Percentiles rank a stretch among this genome's conserved stretches.
Conservation (phyloP, 164 flowering plant genomes). For the Liriodendron chinense region DNA sequence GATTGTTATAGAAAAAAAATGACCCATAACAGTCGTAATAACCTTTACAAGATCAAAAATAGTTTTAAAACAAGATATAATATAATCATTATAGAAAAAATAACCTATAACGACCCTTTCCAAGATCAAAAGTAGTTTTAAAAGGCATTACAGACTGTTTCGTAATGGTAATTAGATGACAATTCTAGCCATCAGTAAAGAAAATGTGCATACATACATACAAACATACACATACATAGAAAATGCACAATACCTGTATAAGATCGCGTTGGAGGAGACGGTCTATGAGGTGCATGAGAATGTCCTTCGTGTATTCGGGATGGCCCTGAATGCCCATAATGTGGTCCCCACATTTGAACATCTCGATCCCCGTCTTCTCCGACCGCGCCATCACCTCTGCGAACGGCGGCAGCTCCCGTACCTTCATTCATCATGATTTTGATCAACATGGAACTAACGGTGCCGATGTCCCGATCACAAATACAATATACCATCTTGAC, state of each 20-base stretch:
- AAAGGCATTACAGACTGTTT: no score
- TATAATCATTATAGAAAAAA: no score
- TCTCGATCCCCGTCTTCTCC: conserved; percentile 66
- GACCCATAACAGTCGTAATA: no score
- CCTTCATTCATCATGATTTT: conserved; percentile 22
- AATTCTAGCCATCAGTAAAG: no score
- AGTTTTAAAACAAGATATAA: no score
- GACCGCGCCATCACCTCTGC: conserved; percentile 83
- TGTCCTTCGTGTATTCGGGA: conserved; percentile 86
- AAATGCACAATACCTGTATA: conserved; percentile 39
- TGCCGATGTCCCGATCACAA: no score
- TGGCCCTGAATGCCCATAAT: conserved; percentile 96
- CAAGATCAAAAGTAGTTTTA: no score
- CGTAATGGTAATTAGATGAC: no score
- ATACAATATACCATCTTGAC: neutral
- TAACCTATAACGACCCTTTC: no score
- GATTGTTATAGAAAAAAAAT: no score
- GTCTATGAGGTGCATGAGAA: conserved; percentile 61
- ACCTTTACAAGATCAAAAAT: no score
- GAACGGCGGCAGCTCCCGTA: conserved; percentile 53
- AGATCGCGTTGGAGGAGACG: conserved; percentile 43
- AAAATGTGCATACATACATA: no score
- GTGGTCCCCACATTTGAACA: conserved; percentile 69
- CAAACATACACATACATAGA: neutral
- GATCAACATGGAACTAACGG: neutral